phyloP scores from a whole-genome alignment of 2,329 filamentous ascomycete genomes.

The Alternaria tenuissima region DNA sequence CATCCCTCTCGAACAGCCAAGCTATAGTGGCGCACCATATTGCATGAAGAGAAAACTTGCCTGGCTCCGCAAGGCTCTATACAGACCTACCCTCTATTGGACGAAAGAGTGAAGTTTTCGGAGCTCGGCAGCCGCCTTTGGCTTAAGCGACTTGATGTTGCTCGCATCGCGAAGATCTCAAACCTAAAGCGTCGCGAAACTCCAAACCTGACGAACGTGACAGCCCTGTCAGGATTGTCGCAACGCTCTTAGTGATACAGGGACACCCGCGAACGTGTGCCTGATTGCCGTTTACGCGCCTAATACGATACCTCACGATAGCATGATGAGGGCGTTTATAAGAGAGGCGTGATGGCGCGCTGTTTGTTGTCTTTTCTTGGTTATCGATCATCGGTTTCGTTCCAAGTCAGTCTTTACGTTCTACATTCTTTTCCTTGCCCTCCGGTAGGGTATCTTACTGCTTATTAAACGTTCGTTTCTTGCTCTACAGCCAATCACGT shows the following conservation, averaged over 20 bases:
- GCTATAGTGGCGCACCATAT: slow-evolving; percentile 6
- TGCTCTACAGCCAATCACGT: not conserved
- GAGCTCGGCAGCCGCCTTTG: slow-evolving; percentile 7
- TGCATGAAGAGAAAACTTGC: slow-evolving; percentile 7
- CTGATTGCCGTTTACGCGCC: slow-evolving; percentile 19
- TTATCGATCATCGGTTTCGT: slow-evolving; percentile 8
- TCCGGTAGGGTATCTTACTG: slow-evolving; percentile 16
- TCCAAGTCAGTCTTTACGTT: slow-evolving; percentile 13
- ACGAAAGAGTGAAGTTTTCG: not conserved
- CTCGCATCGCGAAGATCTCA: slow-evolving; percentile 10
- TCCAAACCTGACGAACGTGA: slow-evolving; percentile 12
- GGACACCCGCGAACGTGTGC: slow-evolving; percentile 12
- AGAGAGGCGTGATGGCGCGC: slow-evolving; percentile 10
- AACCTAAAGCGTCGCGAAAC: slow-evolving; percentile 18
- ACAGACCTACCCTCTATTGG: slow-evolving; percentile 6
- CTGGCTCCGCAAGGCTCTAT: slow-evolving; percentile 2
- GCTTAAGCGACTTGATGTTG: slow-evolving; percentile 5
- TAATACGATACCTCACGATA: slow-evolving; percentile 8
- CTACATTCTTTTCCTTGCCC: slow-evolving; percentile 6
- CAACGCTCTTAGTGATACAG: slow-evolving; percentile 17
- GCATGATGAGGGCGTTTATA: not conserved
- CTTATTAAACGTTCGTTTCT: slow-evolving; percentile 10
- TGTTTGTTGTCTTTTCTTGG: slow-evolving; percentile 1
- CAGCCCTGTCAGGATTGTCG: slow-evolving; percentile 18
- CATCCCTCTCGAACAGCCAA: slow-evolving; percentile 7